These are phyloP conservation scores for Oehlia diaphana DNA, from an alignment of 192 early-diverging fungal genomes.

Conservation along the genomic window DNA sequence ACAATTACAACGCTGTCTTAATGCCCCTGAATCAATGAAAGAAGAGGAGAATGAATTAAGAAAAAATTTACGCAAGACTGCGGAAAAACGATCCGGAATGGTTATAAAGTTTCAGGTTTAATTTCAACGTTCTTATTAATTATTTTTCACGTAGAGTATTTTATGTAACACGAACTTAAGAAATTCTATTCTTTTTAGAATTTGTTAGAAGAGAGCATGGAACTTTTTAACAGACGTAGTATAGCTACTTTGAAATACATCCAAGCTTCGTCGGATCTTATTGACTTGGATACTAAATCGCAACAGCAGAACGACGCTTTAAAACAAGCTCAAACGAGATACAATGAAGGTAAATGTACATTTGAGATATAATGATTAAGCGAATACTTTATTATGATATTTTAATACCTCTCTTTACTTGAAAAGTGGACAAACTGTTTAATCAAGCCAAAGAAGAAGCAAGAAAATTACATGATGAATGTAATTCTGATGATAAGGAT, in stretches of 20 bases:
- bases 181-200: conserved; percentile 6
- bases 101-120: conserved; percentile 34
- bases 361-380: neutral
- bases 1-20: neutral
- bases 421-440: conserved; percentile 40
- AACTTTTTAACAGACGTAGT: conserved; percentile 32
- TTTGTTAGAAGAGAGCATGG: conserved; percentile 31
- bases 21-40: neutral
- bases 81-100: conserved; percentile 25
- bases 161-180: conserved; percentile 21
- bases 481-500: conserved; percentile 54
- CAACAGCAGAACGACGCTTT: conserved; percentile 40
- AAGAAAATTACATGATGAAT: conserved; percentile 46
- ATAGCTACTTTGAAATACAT: conserved; percentile 35
- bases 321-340: conserved; percentile 40
- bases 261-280: conserved; percentile 34
- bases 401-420: neutral
- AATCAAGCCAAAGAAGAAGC: conserved; percentile 49
- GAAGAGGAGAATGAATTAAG: conserved; percentile 35
- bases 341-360: conserved; percentile 33
- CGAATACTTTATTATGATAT: neutral
- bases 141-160: neutral
- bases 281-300: conserved; percentile 32
- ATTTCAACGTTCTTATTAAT: neutral
- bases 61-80: conserved; percentile 14